Conservation (phyloP, 2,329 filamentous ascomycete genomes). For the Fusarium sterilihyphosum region DNA sequence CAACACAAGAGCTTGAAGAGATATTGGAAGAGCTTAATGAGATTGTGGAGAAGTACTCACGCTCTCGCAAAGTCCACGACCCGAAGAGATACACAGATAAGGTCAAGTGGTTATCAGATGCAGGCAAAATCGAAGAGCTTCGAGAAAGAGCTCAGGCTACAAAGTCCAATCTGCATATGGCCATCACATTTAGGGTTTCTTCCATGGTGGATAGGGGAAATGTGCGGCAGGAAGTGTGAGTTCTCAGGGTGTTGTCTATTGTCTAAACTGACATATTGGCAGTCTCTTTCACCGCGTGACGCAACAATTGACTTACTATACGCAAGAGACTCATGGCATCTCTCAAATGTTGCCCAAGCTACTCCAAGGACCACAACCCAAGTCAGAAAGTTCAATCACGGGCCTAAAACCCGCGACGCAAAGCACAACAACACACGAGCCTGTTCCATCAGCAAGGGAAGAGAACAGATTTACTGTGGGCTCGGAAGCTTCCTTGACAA, state of each 20-base stretch:
- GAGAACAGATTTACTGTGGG: too few species aligned
- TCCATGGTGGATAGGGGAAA: not conserved
- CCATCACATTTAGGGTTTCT: not conserved
- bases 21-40: not conserved
- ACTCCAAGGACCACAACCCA: fast-evolving
- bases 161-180: not conserved
- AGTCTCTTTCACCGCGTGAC: not conserved
- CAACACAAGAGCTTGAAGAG: not conserved
- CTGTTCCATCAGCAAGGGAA: too few species aligned
- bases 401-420: fast-evolving
- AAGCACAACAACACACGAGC: too few species aligned
- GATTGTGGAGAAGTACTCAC: not conserved
- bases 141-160: conserved; percentile 3
- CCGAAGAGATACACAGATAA: not conserved
- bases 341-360: fast-evolving
- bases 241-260: fast-evolving
- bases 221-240: conserved; percentile 19
- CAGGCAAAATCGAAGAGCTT: conserved; percentile 4
- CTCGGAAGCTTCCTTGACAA: too few species aligned
- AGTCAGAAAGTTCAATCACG: fast-evolving
- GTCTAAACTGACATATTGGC: fast-evolving
- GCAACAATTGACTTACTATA: not conserved
- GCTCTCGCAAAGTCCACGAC: not conserved
- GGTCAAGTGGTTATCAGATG: conserved; percentile 16
- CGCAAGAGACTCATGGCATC: not conserved